Percentiles rank a stretch among this genome's conserved stretches.
phyloP scores from a whole-genome alignment of 2,329 filamentous ascomycete genomes.

The Paracoccidioides brasiliensis region DNA sequence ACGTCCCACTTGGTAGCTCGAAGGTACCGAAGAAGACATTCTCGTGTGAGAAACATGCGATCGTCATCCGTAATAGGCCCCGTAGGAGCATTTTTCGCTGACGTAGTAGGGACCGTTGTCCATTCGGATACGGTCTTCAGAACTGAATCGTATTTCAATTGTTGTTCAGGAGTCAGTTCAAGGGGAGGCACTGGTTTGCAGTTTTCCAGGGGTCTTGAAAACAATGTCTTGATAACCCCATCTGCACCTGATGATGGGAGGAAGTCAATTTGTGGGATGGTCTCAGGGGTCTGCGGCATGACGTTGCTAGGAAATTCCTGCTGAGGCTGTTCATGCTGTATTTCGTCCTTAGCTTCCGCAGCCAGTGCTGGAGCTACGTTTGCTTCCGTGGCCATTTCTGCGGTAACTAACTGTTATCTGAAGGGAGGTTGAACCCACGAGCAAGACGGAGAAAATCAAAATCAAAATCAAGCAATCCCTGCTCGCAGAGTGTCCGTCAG shows the following conservation, averaged over 20 bases:
- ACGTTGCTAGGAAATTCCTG: slow-evolving; percentile 1
- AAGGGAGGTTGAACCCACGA: not conserved
- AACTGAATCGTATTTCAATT: slow-evolving; percentile 67
- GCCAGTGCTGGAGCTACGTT: slow-evolving; percentile 5
- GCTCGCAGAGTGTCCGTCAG: not conserved
- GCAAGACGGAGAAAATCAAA: not conserved
- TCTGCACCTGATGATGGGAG: slow-evolving; percentile 27
- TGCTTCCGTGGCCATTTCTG: not conserved
- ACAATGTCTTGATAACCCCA: slow-evolving; percentile 41
- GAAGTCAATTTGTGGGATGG: slow-evolving; percentile 14
- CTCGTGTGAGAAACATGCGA: slow-evolving; percentile 78
- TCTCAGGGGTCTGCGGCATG: slow-evolving; percentile 4
- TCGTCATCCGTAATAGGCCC: slow-evolving; percentile 64
- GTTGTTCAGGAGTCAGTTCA: slow-evolving; percentile 60
- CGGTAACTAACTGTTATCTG: not conserved
- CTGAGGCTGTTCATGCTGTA: not conserved
- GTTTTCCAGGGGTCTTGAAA: slow-evolving; percentile 43
- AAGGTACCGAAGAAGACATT: slow-evolving; percentile 86
- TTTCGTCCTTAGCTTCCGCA: slow-evolving; percentile 1
- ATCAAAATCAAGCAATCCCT: not conserved
- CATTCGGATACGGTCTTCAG: slow-evolving; percentile 58
- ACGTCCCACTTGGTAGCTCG: slow-evolving; percentile 85
- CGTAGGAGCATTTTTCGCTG: slow-evolving; percentile 43
- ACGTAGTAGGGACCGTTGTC: slow-evolving; percentile 54
- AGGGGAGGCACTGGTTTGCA: slow-evolving; percentile 45